Base-by-base conservation (phyloP, 192 early-diverging fungal genomes). In the Lobosporangium transversale region DNA sequence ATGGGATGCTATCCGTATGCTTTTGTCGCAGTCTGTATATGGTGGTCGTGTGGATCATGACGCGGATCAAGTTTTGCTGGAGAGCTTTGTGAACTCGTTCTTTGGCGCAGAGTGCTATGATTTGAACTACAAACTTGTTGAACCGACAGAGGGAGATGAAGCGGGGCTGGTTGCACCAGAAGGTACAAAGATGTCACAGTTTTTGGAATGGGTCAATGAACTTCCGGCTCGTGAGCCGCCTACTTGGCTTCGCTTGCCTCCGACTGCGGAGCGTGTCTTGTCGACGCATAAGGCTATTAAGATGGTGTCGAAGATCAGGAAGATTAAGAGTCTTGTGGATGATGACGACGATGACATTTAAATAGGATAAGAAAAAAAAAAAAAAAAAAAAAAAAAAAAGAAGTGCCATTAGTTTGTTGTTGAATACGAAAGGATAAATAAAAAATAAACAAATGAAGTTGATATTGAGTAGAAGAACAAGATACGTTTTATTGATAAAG, bases 1-100 rank as follows among this genome's bases (percentile, higher is more conserved):
- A 14, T 99, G 97, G 97, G 87, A 88, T 24, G 98, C 98, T 15
- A 89, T 99, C 66, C 86, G 89, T 23, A 88, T 90, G 2, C 71
- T 99, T 52, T 82, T 99, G 27, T 91, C 86, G 50, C 87, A 95
- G 65, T 93, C 93, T 21, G 91, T 98, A 31, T 99, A 99, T 68
- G 98, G 98, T 70, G 97, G 97, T 30, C 92, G 96, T 56, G 93
- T 99, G 53, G 97, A 99, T 80, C 95, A 89, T 62, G 93, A 89
- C 29, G 91, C 86, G 44, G 98, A 99, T 84, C 94, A 97, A 58
- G 82, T 78, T 20, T 68, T 98, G 26, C 82, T 99, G 47, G 89
- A 94, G 32, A 87, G 88, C 15, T 95, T 99, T 81, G 92, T 98
- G 12, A 86, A 90, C 45, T 68, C 85, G 4, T 85, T 97, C 59